phyloP scores from a whole-genome alignment of 306 rosid genomes.

The Prunus campanulata region DNA sequence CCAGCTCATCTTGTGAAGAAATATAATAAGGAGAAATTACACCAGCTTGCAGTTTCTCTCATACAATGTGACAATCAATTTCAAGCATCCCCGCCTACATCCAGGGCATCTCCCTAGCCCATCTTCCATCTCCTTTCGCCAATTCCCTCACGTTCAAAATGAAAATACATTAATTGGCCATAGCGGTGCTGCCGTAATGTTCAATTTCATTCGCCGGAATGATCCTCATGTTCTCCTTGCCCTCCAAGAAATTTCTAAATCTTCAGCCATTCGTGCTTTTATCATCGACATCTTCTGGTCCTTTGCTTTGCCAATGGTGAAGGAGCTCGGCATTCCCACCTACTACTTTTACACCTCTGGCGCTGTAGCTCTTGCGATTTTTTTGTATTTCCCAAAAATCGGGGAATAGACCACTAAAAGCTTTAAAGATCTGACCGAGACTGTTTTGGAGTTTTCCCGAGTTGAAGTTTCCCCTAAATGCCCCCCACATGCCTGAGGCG shows the following conservation, averaged over 20 bases:
- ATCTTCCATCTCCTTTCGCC: no score
- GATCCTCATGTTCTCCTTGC: not conserved
- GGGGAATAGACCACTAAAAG: not conserved
- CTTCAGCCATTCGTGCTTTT: slow-evolving; percentile 7
- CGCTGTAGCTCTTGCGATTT: slow-evolving; percentile 3
- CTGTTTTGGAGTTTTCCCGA: no score
- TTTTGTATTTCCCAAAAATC: slow-evolving; percentile 18
- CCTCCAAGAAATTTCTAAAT: slow-evolving; percentile 19
- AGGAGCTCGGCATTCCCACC: slow-evolving; percentile 21
- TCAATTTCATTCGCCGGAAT: slow-evolving; percentile 19
- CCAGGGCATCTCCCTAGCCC: no score
- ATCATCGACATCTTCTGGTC: slow-evolving; percentile 33
- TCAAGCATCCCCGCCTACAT: no score
- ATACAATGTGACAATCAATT: no score
- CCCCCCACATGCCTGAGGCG: no score
- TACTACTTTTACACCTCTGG: slow-evolving; percentile 29
- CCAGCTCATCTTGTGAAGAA: no score
- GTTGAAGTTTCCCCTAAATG: no score
- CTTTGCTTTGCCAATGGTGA: slow-evolving; percentile 6
- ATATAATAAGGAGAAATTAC: no score
- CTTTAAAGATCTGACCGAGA: slow-evolving; percentile 10
- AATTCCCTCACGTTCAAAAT: no score
- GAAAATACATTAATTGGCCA: no score
- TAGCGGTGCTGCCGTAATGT: fast-evolving
- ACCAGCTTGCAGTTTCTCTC: no score